Evolutionary conservation across 2,329 filamentous ascomycete species (phyloP).

Genomic region (Thielaviopsis ethacetica): DNA sequence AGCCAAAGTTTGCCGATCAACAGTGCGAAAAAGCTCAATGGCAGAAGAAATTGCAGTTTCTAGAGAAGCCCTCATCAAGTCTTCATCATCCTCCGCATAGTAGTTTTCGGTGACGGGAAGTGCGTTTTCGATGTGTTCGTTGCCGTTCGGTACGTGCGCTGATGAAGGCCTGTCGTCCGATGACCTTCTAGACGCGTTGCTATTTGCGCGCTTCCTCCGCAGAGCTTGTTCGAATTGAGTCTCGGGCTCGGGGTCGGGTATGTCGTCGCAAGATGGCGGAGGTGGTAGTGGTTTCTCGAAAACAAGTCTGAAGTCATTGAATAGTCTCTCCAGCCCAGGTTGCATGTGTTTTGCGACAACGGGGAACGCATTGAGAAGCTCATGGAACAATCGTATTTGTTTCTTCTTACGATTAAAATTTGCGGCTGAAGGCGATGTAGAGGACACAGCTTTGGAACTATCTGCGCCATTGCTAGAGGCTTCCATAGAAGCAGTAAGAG

Average conservation of each 20-base stretch:
- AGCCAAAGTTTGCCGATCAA: constrained; percentile 90
- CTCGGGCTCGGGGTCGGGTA: constrained; percentile 41
- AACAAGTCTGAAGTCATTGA: constrained; percentile 73
- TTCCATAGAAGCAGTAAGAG: constrained; percentile 4
- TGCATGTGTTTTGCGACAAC: constrained; percentile 97
- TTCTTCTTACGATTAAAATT: constrained; percentile 53
- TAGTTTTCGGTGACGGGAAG: constrained; percentile 43
- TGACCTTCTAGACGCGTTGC: constrained; percentile 3
- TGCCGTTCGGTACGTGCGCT: constrained; percentile 20
- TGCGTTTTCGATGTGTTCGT: constrained; percentile 19
- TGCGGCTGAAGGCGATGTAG: constrained; percentile 15
- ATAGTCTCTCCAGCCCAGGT: constrained; percentile 71
- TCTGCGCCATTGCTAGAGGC: constrained; percentile 19
- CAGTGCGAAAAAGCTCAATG: constrained; percentile 88
- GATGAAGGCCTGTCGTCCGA: constrained; percentile 16
- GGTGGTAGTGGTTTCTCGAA: constrained; percentile 74
- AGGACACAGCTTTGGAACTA: not conserved
- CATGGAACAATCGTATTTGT: constrained; percentile 78
- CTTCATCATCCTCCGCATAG: constrained; percentile 78
- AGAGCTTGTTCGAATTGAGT: constrained; percentile 39
- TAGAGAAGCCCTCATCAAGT: constrained; percentile 71
- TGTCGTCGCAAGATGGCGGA: constrained; percentile 8
- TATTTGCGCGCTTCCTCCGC: constrained; percentile 36
- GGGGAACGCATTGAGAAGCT: constrained; percentile 79
- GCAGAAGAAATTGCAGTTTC: constrained; percentile 86